Evolutionary conservation across 352 stramenopile genomes (phyloP), one percentile per base, ranked within the genome.

Genomic region (Phytophthora lateralis): DNA sequence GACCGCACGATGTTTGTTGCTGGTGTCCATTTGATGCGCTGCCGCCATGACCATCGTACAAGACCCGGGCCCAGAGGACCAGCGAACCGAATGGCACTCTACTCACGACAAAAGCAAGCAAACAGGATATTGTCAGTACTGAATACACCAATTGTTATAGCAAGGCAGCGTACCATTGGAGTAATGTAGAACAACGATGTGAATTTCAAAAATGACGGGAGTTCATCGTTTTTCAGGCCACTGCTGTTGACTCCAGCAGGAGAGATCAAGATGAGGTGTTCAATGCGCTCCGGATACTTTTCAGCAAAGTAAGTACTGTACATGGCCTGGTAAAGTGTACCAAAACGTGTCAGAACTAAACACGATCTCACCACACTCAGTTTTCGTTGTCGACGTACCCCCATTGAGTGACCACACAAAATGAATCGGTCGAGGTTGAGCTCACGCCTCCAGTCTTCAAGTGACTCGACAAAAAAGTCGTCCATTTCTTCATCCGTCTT

Each of bases 221-320:
- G 66, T 12, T 88, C 73, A 10, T 76, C 60, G 21, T 73, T 47
- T 10, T 63, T 74, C 8, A 80, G 27, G 4, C 43, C 66, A 21
- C 75, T 82, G 17, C 66, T 47, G 12, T 80, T 86, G 11, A 94
- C 74, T 26, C 80, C 85, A 8, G 82, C 83, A 9, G 85, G 85
- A 0, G 85, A 94, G 30, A 94, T 78, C 47, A 94, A 68, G 12
- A 92, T 79, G 20, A 94, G 55, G 55, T 94, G 85, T 44, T 94
- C 79, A 24, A 94, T 71, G 38, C 78, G 78, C 26, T 86, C 63
- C 8, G 79, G 46, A 68, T 92, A 94, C 59, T 87, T 86, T 9
- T 85, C 74, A 15, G 77, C 72, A 64, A 89, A 94, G 55, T 90
- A 90, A n/a, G 80, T 89, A 35, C 71, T 72, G 69, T 91, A 92